Evolutionary conservation across 2,329 filamentous ascomycete genomes (phyloP), one percentile per base, ranked within the genome.

Genomic region (Hypoxylon sp.): DNA sequence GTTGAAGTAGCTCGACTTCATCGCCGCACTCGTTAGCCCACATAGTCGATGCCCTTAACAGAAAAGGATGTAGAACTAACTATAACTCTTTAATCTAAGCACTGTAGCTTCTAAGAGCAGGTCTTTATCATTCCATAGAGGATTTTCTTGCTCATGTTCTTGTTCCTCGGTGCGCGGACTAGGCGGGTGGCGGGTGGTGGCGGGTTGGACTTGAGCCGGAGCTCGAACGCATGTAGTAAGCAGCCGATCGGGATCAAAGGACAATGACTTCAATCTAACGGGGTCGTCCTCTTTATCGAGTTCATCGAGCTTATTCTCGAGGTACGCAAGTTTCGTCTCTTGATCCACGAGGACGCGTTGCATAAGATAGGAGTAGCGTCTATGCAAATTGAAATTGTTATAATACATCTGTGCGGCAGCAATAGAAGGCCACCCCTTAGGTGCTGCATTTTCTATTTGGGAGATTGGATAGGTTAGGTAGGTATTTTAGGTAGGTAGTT

Each of bases 81-180:
- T 2, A 17, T 65, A 70, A 14, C 4, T 48, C 22, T 62, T 67
- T 4, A 63, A 5, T 19, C 37, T 62, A 4, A 52, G 35, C 4
- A 64, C 13, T 11, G 42, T 24, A 4, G 60, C 35, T 48, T 70
- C 64, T 13, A 67, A 9, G n/a, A 65, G 35, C 6, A 58, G 50
- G n/a, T 67, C 64, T 37, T 70, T 70, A n/a, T 70, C 47, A 5
- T 53, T 51, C 63, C 62, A 64, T 54, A 2, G n/a, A 5, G 0
- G 14, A 13, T 60, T 14, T 17, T 46, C 37, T 13, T 56, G 8
- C 24, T 26, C 22, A n/a, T n/a, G n/a, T 37, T 60, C 42, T 46
- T 39, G 13, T 9, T n/a, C 31, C 13, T 29, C 39, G 24, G 10
- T 39, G 17, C n/a, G 42, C 33, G 53, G 35, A 31, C 39, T 14